A percentile compares a stretch with the other conserved stretches of the same genome.
Evolutionary conservation across 192 early-diverging fungal genomes (phyloP).

Genomic region (Haplosporangium gracile): DNA sequence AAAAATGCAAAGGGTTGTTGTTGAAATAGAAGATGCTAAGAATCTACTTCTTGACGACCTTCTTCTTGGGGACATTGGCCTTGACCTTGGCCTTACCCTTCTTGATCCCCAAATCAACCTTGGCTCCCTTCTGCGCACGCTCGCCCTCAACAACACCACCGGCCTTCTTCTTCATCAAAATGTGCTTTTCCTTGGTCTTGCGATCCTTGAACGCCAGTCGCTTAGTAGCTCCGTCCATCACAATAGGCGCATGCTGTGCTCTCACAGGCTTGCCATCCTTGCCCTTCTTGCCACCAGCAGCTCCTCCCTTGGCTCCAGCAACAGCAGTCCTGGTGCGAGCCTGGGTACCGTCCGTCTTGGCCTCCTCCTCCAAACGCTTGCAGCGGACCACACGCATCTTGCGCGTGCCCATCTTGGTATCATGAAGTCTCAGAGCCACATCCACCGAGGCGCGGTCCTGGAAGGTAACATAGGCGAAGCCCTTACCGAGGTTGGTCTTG

Average conservation of each 20-base stretch:
- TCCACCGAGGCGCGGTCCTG: slow-evolving; percentile 78
- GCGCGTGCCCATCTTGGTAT: slow-evolving; percentile 74
- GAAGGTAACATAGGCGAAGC: slow-evolving; percentile 95
- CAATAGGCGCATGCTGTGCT: slow-evolving; percentile 44
- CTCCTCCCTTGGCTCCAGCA: slow-evolving; percentile 7
- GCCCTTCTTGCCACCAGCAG: slow-evolving; percentile 6
- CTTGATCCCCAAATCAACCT: slow-evolving; percentile 55
- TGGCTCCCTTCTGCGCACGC: slow-evolving; percentile 51
- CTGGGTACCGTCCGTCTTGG: slow-evolving; percentile 43
- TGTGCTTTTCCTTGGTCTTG: slow-evolving; percentile 46
- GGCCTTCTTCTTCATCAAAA: slow-evolving; percentile 46
- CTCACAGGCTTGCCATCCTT: slow-evolving; percentile 30
- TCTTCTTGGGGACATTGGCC: slow-evolving; percentile 55
- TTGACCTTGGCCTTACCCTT: slow-evolving; percentile 57
- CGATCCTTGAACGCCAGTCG: slow-evolving; percentile 44
- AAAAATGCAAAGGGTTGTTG: neutral
- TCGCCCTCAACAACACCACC: slow-evolving; percentile 46
- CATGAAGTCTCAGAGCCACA: slow-evolving; percentile 84
- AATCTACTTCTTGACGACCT: slow-evolving; percentile 52
- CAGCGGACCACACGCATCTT: slow-evolving; percentile 74
- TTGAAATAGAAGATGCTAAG: neutral
- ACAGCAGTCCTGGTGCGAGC: slow-evolving; percentile 27
- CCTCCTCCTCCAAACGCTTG: slow-evolving; percentile 54
- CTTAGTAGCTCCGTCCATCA: slow-evolving; percentile 47
- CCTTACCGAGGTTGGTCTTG: slow-evolving; percentile 91